Evolutionary conservation across 1,284 basidiomycete species (phyloP).

Genomic region (Athelia sp.): DNA sequence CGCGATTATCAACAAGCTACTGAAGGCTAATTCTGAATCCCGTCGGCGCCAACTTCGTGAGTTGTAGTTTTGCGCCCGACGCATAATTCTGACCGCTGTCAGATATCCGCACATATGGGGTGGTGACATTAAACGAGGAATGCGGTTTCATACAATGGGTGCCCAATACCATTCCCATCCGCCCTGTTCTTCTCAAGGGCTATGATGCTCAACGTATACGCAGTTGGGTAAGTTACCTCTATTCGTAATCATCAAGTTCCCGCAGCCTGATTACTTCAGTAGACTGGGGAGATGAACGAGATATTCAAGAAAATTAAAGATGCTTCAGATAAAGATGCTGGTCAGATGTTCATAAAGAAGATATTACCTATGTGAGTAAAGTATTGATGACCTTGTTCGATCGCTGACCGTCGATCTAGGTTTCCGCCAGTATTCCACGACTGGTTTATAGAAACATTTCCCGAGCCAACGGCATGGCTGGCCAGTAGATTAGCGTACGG

Average conservation of each 20-base stretch:
- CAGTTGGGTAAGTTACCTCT: conserved; percentile 50
- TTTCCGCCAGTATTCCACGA: conserved; percentile 91
- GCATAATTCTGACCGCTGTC: conserved; percentile 3
- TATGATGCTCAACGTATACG: conserved; percentile 65
- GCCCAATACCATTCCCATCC: conserved; percentile 85
- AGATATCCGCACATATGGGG: conserved; percentile 96
- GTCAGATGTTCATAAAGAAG: conserved; percentile 53
- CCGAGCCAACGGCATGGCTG: conserved; percentile 95
- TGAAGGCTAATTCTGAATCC: conserved; percentile 92
- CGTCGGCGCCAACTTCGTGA: conserved; percentile 83
- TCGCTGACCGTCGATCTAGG: conserved; percentile 34
- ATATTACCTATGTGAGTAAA: conserved; percentile 55
- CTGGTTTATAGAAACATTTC: conserved; percentile 97
- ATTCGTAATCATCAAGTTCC: not conserved
- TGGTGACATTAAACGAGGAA: conserved; percentile 95
- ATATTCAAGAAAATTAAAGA: conserved; percentile 57
- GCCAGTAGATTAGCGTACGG: conserved; percentile 83
- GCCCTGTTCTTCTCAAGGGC: conserved; percentile 71
- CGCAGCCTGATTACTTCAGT: not conserved
- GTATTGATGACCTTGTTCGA: conserved; percentile 37
- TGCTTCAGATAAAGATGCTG: conserved; percentile 44
- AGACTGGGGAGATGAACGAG: conserved; percentile 44
- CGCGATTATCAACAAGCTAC: conserved; percentile 95
- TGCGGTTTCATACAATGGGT: conserved; percentile 99
- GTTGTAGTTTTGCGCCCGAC: conserved; percentile 21